These are phyloP conservation scores for Raffaelea arxii DNA, from an alignment of 2,329 filamentous ascomycete species.

Conservation along the genomic window DNA sequence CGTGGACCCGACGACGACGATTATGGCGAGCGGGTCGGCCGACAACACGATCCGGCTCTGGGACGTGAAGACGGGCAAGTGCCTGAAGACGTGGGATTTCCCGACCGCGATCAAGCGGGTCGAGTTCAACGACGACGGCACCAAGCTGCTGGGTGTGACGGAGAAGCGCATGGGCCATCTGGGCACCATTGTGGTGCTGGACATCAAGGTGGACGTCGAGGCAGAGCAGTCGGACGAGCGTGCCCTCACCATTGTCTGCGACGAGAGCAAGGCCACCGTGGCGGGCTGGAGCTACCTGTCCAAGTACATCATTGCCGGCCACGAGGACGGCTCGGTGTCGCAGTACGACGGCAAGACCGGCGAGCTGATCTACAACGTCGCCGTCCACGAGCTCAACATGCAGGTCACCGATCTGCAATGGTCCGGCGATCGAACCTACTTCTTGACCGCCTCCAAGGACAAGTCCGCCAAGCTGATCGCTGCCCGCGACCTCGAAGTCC, in stretches of 20 bases:
- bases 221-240: conserved; percentile 80
- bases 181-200: conserved; percentile 85
- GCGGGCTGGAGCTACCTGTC: conserved; percentile 91
- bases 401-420: conserved; percentile 92
- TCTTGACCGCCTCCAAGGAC: conserved; percentile 97
- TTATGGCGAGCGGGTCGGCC: conserved; percentile 90
- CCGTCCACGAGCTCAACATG: conserved; percentile 80
- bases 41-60: conserved; percentile 98
- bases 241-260: conserved; percentile 77
- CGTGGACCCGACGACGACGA: conserved; percentile 80
- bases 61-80: conserved; percentile 88
- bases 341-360: conserved; percentile 96
- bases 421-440: conserved; percentile 88
- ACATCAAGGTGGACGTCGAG: conserved; percentile 75
- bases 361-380: conserved; percentile 88
- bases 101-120: conserved; percentile 94
- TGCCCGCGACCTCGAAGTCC: conserved; percentile 73
- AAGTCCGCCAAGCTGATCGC: conserved; percentile 92
- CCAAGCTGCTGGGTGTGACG: conserved; percentile 82
- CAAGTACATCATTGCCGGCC: conserved; percentile 94
- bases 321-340: conserved; percentile 90
- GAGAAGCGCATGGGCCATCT: conserved; percentile 98
- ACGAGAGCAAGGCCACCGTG: conserved; percentile 93
- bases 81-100: conserved; percentile 97
- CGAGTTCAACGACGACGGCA: conserved; percentile 93